These are phyloP conservation scores for Fusarium citri DNA, from an alignment of 2,329 filamentous ascomycete genomes.

Conservation along the genomic window DNA sequence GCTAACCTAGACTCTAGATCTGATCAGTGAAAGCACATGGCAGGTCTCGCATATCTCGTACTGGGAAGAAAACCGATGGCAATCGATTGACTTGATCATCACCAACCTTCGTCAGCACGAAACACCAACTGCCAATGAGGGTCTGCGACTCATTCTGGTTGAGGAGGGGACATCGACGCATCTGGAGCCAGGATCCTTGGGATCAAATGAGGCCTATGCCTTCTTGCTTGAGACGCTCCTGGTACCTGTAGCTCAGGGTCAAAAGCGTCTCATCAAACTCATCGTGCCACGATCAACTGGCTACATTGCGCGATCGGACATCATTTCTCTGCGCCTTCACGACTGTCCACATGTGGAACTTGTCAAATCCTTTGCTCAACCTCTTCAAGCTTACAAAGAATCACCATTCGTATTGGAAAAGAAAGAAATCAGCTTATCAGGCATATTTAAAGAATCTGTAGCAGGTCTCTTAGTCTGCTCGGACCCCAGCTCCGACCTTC, in stretches of 20 bases:
- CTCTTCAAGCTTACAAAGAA: not conserved
- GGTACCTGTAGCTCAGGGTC: not conserved
- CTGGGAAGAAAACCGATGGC: slow-evolving; percentile 7
- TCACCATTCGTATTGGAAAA: not conserved
- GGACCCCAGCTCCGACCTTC: not conserved
- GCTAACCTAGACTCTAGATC: not conserved
- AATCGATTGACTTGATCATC: slow-evolving; percentile 8
- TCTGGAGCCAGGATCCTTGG: not conserved
- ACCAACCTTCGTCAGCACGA: not conserved
- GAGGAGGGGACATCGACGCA: not conserved
- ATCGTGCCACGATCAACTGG: slow-evolving; percentile 5
- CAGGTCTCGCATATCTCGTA: slow-evolving; percentile 4
- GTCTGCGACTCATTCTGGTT: not conserved
- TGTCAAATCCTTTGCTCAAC: not conserved
- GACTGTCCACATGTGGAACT: slow-evolving; percentile 2
- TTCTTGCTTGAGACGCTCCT: not conserved
- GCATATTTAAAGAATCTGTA: not conserved
- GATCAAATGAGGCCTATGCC: not conserved
- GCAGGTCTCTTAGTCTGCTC: not conserved
- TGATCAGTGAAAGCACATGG: not conserved
- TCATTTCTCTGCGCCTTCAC: slow-evolving; percentile 5
- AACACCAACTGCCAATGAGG: not conserved
- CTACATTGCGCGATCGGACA: slow-evolving; percentile 4
- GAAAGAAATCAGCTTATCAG: not conserved
- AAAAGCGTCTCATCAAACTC: slow-evolving; percentile 4